Evolutionary conservation across 23 red algal genomes (phyloP).

Genomic region (Gracilaria caudata): DNA sequence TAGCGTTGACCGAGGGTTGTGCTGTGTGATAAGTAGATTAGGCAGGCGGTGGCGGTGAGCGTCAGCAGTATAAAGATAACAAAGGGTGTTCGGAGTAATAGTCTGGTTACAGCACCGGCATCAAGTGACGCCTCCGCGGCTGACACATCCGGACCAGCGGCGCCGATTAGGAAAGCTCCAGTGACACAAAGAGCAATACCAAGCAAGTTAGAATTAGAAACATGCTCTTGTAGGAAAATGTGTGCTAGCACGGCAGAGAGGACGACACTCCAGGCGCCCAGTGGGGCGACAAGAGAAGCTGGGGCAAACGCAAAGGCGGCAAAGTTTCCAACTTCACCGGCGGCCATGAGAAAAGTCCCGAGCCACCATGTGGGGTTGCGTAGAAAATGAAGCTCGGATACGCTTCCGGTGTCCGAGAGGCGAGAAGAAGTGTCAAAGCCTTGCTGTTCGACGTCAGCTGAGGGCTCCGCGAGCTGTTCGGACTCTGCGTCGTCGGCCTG

Average conservation of each 20-base stretch:
- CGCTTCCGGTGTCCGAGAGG: background rate
- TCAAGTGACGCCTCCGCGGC: slow-evolving; percentile 53
- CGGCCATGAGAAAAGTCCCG: slow-evolving; percentile 75
- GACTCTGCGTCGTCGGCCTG: slow-evolving; percentile 13
- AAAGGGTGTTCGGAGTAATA: slow-evolving; percentile 70
- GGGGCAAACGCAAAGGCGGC: slow-evolving; percentile 87
- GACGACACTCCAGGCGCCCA: slow-evolving; percentile 92
- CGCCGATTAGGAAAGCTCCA: slow-evolving; percentile 76
- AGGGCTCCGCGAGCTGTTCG: background rate
- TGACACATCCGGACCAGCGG: slow-evolving; percentile 63
- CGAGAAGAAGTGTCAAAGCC: slow-evolving; percentile 15
- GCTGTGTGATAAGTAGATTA: slow-evolving; percentile 55
- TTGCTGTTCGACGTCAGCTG: slow-evolving; percentile 15
- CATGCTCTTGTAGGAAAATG: slow-evolving; percentile 63
- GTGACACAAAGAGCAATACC: slow-evolving; percentile 80
- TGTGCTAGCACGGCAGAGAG: slow-evolving; percentile 76
- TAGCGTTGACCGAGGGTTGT: slow-evolving; percentile 69
- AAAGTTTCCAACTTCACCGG: slow-evolving; percentile 88
- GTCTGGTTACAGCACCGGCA: slow-evolving; percentile 45
- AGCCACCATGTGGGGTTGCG: slow-evolving; percentile 69
- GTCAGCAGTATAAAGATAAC: slow-evolving; percentile 65
- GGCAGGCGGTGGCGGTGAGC: slow-evolving; percentile 30
- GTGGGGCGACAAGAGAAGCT: slow-evolving; percentile 77
- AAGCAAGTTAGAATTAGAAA: slow-evolving; percentile 51
- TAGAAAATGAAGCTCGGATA: slow-evolving; percentile 42